Evolutionary conservation across 2,329 filamentous ascomycete genomes (phyloP).

Genomic region (Venturia oleaginea): DNA sequence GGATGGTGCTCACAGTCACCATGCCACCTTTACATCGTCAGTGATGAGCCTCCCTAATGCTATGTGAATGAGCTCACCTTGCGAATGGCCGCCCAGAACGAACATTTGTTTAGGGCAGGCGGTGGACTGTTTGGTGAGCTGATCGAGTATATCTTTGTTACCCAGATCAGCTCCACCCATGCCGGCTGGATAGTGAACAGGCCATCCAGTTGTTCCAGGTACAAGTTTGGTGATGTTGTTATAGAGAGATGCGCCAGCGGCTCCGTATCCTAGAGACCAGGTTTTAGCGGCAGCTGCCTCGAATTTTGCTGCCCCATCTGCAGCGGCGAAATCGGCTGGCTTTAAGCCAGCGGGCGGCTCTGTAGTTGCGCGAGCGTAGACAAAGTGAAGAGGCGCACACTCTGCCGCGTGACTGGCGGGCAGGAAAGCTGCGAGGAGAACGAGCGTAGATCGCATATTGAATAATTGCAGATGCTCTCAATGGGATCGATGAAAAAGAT

Average conservation of each 20-base stretch:
- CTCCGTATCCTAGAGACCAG: conserved; percentile 13
- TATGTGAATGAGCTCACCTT: background rate
- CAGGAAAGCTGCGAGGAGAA: background rate
- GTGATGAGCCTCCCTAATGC: background rate
- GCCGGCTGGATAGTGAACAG: conserved; percentile 13
- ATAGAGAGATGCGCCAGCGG: conserved; percentile 12
- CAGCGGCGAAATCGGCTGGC: background rate
- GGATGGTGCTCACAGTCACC: conserved; percentile 10
- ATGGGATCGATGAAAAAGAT: too few species aligned
- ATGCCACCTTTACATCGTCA: background rate
- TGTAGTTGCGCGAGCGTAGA: conserved; percentile 8
- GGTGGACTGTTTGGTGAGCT: background rate
- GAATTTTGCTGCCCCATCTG: background rate
- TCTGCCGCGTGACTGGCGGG: background rate
- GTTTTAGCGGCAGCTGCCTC: conserved; percentile 3
- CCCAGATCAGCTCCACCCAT: background rate
- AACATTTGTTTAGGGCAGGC: conserved; percentile 11
- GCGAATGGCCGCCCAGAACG: conserved; percentile 10
- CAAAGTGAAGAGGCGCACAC: conserved; percentile 3
- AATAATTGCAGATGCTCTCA: background rate
- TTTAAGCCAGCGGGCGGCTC: conserved; percentile 5
- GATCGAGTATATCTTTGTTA: conserved; percentile 7
- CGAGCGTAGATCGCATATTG: background rate
- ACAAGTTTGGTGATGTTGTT: conserved; percentile 9
- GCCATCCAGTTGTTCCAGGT: conserved; percentile 9